Evolutionary conservation across 2,329 filamentous ascomycete genomes (phyloP).

Genomic region (Graphiopsis chlorocephala): DNA sequence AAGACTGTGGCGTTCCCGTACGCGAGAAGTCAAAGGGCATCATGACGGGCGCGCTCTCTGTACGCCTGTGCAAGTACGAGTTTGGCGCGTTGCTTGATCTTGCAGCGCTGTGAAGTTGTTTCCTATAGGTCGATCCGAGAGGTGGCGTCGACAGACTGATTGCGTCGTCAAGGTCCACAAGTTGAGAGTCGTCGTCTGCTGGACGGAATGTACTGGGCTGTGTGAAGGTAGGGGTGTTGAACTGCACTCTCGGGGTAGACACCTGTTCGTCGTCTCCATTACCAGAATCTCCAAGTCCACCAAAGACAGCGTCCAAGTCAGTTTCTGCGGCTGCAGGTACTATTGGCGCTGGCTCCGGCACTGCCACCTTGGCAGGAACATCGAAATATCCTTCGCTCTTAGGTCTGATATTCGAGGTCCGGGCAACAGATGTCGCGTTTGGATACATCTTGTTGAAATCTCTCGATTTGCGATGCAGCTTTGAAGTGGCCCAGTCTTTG

Average conservation of each 20-base stretch:
- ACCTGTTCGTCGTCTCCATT: not conserved
- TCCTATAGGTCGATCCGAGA: conserved; percentile 56
- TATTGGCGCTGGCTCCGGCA: not conserved
- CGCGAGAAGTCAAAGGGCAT: conserved; percentile 63
- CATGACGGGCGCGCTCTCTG: conserved; percentile 78
- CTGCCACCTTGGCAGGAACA: conserved; percentile 15
- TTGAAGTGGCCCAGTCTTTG: conserved; percentile 61
- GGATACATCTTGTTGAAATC: conserved; percentile 17
- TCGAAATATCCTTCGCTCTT: conserved; percentile 16
- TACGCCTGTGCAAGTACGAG: conserved; percentile 57
- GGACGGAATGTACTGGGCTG: conserved; percentile 12
- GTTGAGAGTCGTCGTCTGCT: conserved; percentile 59
- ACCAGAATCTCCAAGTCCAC: conserved; percentile 1
- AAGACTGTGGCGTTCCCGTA: conserved; percentile 47
- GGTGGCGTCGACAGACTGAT: conserved; percentile 9
- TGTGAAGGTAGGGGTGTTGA: conserved; percentile 17
- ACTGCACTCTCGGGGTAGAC: conserved; percentile 15
- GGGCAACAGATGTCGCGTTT: not conserved
- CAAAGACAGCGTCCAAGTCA: conserved; percentile 33
- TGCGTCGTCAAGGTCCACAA: conserved; percentile 93
- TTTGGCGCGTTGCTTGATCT: conserved; percentile 6
- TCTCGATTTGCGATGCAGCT: conserved; percentile 23
- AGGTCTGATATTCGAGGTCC: conserved; percentile 9
- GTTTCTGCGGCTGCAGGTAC: conserved; percentile 28
- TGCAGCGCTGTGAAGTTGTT: conserved; percentile 62